These are phyloP conservation scores for Metschnikowia lachancei DNA, from an alignment of 805 yeast genomes.

Conservation along the genomic window DNA sequence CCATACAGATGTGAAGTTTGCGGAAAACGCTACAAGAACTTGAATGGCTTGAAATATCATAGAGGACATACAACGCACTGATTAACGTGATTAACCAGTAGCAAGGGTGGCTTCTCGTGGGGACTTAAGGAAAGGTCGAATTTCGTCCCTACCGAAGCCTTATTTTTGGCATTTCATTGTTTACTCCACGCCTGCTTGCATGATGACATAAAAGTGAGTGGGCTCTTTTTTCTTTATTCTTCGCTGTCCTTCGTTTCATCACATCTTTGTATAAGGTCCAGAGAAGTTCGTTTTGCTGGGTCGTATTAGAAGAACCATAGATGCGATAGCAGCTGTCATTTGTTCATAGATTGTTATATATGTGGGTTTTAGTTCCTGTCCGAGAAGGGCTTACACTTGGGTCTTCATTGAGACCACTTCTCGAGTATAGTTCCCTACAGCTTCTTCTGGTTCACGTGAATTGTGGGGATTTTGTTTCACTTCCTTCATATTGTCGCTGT, in stretches of 20 bases:
- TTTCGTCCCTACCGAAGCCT: not conserved
- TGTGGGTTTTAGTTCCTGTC: not conserved
- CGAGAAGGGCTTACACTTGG: too few relatives aligned
- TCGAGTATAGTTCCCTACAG: too few relatives aligned
- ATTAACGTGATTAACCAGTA: constrained; percentile 1
- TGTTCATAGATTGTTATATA: constrained; percentile 5
- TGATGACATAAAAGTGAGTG: not conserved
- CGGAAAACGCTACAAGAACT: constrained; percentile 93
- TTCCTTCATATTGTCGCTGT: too few relatives aligned
- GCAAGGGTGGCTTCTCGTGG: not conserved
- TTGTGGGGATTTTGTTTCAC: too few relatives aligned
- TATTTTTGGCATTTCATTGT: not conserved
- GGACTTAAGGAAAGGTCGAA: not conserved
- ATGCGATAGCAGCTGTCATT: not conserved
- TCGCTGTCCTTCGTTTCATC: not conserved
- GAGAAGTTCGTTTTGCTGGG: not conserved
- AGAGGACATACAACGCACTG: constrained; percentile 97
- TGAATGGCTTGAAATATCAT: constrained; percentile 95
- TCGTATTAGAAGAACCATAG: not conserved
- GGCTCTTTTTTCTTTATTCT: not conserved
- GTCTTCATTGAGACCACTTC: too few relatives aligned
- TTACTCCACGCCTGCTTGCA: not conserved
- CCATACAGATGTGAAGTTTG: constrained; percentile 98
- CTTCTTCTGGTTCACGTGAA: too few relatives aligned
- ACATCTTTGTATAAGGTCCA: not conserved